These are phyloP conservation scores for Aristolochia contorta DNA, from an alignment of 164 flowering plant genomes.

Conservation along the genomic window DNA sequence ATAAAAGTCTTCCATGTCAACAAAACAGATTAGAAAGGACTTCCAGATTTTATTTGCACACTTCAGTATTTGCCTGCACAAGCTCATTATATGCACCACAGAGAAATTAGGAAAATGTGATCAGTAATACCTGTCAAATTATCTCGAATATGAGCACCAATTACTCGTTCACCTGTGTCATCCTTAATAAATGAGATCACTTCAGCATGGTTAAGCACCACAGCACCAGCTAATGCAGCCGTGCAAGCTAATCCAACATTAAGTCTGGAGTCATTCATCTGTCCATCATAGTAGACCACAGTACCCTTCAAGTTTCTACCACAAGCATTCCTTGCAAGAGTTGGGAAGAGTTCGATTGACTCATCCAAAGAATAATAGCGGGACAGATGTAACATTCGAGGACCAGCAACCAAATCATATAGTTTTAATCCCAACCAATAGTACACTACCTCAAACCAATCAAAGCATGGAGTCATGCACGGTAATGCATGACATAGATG, in stretches of 20 bases:
- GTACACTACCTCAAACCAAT: slow-evolving; percentile 89
- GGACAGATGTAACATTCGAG: slow-evolving; percentile 70
- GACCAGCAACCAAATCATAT: slow-evolving; percentile 91
- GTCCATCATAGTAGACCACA: slow-evolving; percentile 97
- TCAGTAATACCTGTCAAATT: slow-evolving; percentile 59
- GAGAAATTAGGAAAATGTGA: background rate
- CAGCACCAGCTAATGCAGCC: slow-evolving; percentile 96
- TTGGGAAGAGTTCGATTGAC: slow-evolving; percentile 90
- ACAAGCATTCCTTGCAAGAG: slow-evolving; percentile 70
- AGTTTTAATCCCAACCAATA: slow-evolving; percentile 91
- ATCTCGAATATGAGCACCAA: slow-evolving; percentile 80
- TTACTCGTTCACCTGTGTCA: slow-evolving; percentile 44
- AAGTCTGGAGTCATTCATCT: slow-evolving; percentile 93
- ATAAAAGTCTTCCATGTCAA: background rate
- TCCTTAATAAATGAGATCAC: slow-evolving; percentile 75
- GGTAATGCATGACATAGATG: slow-evolving; percentile 93
- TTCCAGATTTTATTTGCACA: background rate
- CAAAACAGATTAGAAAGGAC: background rate
- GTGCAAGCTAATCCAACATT: slow-evolving; percentile 92
- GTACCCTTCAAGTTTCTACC: slow-evolving; percentile 76
- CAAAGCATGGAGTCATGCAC: slow-evolving; percentile 99
- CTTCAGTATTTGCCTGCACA: too few species aligned
- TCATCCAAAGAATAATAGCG: slow-evolving; percentile 88
- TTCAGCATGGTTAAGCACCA: slow-evolving; percentile 95
- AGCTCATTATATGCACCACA: too few species aligned